Base-by-base conservation (phyloP, 768 basidiomycete species). In the Scleroderma bovista region DNA sequence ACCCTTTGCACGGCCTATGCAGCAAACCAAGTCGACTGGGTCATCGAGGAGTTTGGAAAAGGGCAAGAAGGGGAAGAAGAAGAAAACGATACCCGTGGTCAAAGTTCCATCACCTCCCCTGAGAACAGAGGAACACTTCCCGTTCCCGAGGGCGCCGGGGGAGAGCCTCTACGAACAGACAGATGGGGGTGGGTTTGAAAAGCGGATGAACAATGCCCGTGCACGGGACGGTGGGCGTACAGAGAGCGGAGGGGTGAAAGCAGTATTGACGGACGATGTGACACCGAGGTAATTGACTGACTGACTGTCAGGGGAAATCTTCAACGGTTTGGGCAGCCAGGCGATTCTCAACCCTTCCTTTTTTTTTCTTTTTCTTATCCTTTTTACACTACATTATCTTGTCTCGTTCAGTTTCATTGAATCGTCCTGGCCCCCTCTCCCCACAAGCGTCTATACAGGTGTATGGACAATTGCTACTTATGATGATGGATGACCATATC, bases 181-280 rank as follows among this genome's bases (percentile, higher is more conserved):
- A 17, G 52, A 61, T 34, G 59, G 63, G 50, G 31, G 34, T 20
- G 59, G 62, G 64, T 54, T 72, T 68, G 67, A 65, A 52, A 68
- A 60, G 51, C 73, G 84, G 69, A 86, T 89, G 86, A 83, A 86
- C 60, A 82, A 76, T 3, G 77, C 82, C 23, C 77, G 84, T 37
- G 88, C 83, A 43, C 74, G 86, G 50, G 86, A 90, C 65, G 88
- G 88, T 3, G 88, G 88, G 34, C 72, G 88, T 57, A 91, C 88
- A 53, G 86, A 88, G 70, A 91, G 88, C 59, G 88, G 88, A 2
- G 88, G 88, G n/a, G 86, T 91, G 26, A 84, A 80, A 60, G 88
- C 84, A 11, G 74, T 89, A 42, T 64, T 83, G 62, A 75, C 78
- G 56, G 71, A 77, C 56, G 68, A 65, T 23, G 51, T 51, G 31